phyloP scores from a whole-genome alignment of 2,329 filamentous ascomycete genomes.

The Trichoderma hamatum region DNA sequence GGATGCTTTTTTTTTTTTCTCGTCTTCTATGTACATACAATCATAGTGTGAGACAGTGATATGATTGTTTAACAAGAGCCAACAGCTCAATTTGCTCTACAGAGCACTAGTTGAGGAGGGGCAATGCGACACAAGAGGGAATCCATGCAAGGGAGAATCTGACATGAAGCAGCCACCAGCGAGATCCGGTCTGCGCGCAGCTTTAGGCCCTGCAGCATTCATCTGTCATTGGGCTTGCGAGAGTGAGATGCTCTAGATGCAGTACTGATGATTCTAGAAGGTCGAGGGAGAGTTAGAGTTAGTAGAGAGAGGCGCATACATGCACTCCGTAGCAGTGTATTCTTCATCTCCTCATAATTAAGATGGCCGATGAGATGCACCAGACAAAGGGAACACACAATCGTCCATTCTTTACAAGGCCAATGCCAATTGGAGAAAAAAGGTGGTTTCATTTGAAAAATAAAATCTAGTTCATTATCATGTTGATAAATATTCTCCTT shows the following conservation, averaged over 20 bases:
- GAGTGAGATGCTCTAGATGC: not conserved
- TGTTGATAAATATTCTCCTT: not conserved
- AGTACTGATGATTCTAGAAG: not conserved
- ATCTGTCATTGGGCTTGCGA: not conserved
- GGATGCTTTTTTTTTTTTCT: not conserved
- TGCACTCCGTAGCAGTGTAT: too few relatives aligned
- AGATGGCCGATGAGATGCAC: too few relatives aligned
- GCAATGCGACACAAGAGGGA: not conserved
- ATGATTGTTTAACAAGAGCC: not conserved
- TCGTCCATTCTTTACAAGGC: too few relatives aligned
- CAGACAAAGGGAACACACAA: too few relatives aligned
- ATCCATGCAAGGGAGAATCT: constrained; percentile 1
- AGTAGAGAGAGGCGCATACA: not conserved
- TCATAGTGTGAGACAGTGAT: not conserved
- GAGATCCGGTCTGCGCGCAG: not conserved
- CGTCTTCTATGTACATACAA: too few relatives aligned
- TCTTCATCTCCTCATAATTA: too few relatives aligned
- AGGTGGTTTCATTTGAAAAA: too few relatives aligned
- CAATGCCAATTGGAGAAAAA: too few relatives aligned
- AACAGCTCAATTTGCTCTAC: not conserved
- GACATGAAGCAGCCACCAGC: constrained; percentile 1
- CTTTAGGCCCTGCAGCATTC: not conserved
- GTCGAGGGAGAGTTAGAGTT: not conserved
- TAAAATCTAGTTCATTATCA: too few relatives aligned
- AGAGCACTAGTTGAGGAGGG: not conserved